Percentiles rank a stretch among this genome's conserved stretches.
Conservation (phyloP, 2,329 filamentous ascomycete genomes). For the Ophiostoma quercus region DNA sequence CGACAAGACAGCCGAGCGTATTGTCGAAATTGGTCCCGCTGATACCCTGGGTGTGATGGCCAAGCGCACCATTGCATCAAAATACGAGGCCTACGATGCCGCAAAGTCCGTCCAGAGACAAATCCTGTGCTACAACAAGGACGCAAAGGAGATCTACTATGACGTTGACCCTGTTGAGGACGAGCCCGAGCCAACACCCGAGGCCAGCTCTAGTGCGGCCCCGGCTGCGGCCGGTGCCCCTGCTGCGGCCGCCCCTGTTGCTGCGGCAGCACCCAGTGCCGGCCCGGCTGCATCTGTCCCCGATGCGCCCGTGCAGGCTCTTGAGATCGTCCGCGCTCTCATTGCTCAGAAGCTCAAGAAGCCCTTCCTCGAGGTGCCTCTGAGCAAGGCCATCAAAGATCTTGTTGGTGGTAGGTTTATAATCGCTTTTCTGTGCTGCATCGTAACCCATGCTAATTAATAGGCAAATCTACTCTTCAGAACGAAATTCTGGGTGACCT, state of each 20-base stretch:
- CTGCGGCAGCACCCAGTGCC: constrained; percentile 61
- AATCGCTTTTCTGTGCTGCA: neutral
- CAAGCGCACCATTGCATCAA: constrained; percentile 87
- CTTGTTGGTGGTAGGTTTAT: constrained; percentile 80
- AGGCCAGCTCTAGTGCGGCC: constrained; percentile 39
- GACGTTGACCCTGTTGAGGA: constrained; percentile 94
- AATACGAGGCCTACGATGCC: constrained; percentile 98
- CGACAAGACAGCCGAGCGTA: constrained; percentile 91
- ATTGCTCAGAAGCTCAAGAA: constrained; percentile 99
- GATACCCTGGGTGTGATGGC: constrained; percentile 98
- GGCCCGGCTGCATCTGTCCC: constrained; percentile 83
- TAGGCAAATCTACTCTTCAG: constrained; percentile 95
- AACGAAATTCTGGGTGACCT: constrained; percentile 98
- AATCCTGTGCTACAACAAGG: constrained; percentile 99
- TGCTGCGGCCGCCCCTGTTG: constrained; percentile 48
- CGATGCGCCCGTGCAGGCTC: constrained; percentile 79
- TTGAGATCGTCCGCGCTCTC: constrained; percentile 82
- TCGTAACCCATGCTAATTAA: neutral
- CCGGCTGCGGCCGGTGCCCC: constrained; percentile 53
- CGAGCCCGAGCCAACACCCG: constrained; percentile 59
- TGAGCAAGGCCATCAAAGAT: constrained; percentile 97
- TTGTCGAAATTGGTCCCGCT: constrained; percentile 94
- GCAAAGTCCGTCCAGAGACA: constrained; percentile 94
- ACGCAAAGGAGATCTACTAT: constrained; percentile 99
- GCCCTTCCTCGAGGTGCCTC: constrained; percentile 75